Percentiles rank a stretch among this genome's conserved stretches.
Evolutionary conservation across 1,284 basidiomycete species (phyloP).

Genomic region (Irpex lacteus): DNA sequence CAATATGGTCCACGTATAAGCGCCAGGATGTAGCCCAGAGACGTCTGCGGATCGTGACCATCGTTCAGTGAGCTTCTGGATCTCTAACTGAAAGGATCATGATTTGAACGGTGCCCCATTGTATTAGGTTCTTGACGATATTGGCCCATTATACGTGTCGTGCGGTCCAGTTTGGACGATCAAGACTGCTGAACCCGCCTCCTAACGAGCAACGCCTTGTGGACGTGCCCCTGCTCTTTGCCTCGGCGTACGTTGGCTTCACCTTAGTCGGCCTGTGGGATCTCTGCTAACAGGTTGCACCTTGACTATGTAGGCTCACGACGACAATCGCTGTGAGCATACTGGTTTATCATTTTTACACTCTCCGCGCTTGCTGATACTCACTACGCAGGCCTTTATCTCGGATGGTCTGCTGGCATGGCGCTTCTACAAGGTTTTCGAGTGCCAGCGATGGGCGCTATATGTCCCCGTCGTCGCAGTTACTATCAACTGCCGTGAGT

Average conservation of each 20-base stretch:
- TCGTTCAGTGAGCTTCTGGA: neutral
- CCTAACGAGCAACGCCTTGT: neutral
- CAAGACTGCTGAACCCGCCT: neutral
- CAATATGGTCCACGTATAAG: neutral
- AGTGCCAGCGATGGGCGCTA: neutral
- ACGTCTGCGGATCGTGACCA: neutral
- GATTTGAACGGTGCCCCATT: neutral
- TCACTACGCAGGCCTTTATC: neutral
- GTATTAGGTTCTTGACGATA: neutral
- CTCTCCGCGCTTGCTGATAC: no score
- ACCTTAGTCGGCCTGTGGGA: neutral
- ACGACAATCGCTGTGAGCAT: neutral
- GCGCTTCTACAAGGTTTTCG: neutral
- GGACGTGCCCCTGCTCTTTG: neutral
- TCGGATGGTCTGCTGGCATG: neutral
- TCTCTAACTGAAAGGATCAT: neutral
- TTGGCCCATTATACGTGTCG: neutral
- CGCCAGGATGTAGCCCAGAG: neutral
- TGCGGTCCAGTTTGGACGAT: neutral
- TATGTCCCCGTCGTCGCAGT: neutral
- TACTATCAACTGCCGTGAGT: neutral
- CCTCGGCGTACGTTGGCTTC: neutral
- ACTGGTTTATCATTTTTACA: no score
- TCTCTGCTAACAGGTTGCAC: neutral
- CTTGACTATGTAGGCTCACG: neutral